phyloP scores from a whole-genome alignment of 2,329 filamentous ascomycete genomes.

The Coniella vitis region DNA sequence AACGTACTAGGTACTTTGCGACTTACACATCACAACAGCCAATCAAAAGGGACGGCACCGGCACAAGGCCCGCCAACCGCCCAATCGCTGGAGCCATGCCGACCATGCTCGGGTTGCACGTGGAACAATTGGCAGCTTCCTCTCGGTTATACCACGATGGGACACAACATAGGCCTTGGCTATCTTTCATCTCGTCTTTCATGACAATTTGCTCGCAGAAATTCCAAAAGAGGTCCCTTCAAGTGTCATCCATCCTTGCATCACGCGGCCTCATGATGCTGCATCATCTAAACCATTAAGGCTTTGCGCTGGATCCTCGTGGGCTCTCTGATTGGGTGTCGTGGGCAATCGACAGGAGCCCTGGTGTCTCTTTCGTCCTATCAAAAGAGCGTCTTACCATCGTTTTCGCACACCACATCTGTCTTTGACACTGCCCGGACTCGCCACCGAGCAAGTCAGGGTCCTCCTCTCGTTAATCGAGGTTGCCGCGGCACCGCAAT shows the following conservation, averaged over 20 bases:
- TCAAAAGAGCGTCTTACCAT: too few relatives aligned
- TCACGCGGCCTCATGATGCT: background rate
- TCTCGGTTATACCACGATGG: background rate
- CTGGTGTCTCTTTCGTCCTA: too few relatives aligned
- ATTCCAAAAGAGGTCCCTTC: background rate
- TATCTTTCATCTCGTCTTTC: background rate
- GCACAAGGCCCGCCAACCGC: constrained; percentile 14
- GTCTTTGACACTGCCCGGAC: too few relatives aligned
- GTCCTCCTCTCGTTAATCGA: too few relatives aligned
- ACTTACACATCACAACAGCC: constrained; percentile 15
- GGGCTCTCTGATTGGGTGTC: constrained; percentile 16
- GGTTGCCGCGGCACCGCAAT: too few relatives aligned
- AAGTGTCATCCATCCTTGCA: background rate
- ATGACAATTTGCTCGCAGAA: background rate
- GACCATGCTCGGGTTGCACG: constrained; percentile 9
- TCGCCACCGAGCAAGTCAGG: too few relatives aligned
- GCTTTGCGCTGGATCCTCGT: constrained; percentile 12
- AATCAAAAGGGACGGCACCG: constrained; percentile 11
- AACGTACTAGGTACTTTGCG: background rate
- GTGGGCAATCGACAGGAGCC: background rate
- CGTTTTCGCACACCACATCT: too few relatives aligned
- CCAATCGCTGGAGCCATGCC: constrained; percentile 9
- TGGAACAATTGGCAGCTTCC: constrained; percentile 11
- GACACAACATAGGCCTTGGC: too few relatives aligned
- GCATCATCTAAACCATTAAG: background rate